These are phyloP conservation scores for Hyaloperonospora brassicae DNA, from an alignment of 352 stramenopile genomes.

Conservation along the genomic window DNA sequence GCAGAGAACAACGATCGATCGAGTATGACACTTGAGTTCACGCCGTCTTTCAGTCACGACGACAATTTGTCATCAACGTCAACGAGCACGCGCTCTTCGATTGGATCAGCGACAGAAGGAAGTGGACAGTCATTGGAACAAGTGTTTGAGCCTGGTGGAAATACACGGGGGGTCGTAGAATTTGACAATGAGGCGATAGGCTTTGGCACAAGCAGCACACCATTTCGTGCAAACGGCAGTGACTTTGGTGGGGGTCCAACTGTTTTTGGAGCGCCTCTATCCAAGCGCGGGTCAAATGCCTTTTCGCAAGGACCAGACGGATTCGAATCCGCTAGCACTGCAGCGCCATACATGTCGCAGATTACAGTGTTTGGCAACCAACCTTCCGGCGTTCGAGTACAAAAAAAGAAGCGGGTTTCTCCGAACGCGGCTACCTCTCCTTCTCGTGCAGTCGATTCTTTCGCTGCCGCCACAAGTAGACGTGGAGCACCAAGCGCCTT, in stretches of 20 bases:
- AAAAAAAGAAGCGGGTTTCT: conserved; percentile 24
- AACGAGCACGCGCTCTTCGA: conserved; percentile 13
- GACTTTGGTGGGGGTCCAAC: conserved; percentile 14
- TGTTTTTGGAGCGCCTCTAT: conserved; percentile 9
- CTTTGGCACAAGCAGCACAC: conserved; percentile 9
- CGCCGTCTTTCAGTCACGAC: conserved; percentile 13
- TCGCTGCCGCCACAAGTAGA: conserved; percentile 9
- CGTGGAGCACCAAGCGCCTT: conserved; percentile 1
- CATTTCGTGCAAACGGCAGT: conserved; percentile 13
- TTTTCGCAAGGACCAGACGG: conserved; percentile 14
- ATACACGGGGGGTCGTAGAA: conserved; percentile 11
- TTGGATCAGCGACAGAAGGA: conserved; percentile 19
- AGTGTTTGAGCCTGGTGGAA: conserved; percentile 11
- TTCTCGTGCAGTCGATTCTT: conserved; percentile 21
- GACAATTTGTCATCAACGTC: conserved; percentile 1
- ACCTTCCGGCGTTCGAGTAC: conserved; percentile 11
- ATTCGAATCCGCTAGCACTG: conserved; percentile 11
- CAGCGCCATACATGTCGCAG: conserved; percentile 13
- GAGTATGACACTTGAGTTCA: conserved; percentile 15
- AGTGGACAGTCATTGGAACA: conserved; percentile 14
- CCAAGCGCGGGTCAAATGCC: conserved; percentile 12
- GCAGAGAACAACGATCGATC: conserved; percentile 3
- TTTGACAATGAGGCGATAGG: conserved; percentile 6
- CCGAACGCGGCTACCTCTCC: conserved; percentile 7
- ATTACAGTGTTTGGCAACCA: conserved; percentile 29